Percentiles rank a stretch among this genome's conserved stretches.
These are phyloP conservation scores for Euphorbia corollata DNA, from an alignment of 441 rosid genomes.

Conservation along the genomic window DNA sequence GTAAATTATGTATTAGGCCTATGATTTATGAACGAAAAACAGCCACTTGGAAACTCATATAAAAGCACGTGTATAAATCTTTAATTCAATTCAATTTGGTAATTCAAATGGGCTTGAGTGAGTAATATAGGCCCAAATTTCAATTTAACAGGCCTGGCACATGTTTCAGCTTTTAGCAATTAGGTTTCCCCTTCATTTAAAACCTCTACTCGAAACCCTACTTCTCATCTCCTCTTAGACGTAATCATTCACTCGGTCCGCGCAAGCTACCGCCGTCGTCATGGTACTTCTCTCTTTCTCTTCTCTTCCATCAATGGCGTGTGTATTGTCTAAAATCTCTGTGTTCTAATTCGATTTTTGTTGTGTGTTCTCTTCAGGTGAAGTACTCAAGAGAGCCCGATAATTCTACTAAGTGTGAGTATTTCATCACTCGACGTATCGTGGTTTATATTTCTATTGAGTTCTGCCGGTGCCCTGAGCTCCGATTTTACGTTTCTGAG, in stretches of 20 bases:
- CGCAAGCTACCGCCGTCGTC: conserved; percentile 19
- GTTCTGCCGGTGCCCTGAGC: not conserved
- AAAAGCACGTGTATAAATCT: no score
- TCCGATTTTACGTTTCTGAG: not conserved
- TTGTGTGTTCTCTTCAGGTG: conserved; percentile 34
- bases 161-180: not conserved
- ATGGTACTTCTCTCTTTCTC: conserved; percentile 26
- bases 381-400: conserved; percentile 75
- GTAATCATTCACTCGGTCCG: not conserved
- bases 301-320: not conserved
- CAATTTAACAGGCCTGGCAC: not conserved
- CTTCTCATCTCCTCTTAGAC: conserved; percentile 6
- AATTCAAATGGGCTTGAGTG: not conserved
- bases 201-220: conserved; percentile 3
- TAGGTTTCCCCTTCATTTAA: conserved; percentile 18
- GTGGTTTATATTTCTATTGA: not conserved
- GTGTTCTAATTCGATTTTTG: not conserved
- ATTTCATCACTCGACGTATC: not conserved
- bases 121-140: not conserved
- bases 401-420: conserved; percentile 61
- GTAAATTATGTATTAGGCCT: no score
- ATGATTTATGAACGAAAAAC: no score
- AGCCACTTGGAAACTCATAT: no score
- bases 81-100: not conserved
- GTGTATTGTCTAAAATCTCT: not conserved